Conservation (phyloP, 768 basidiomycete genomes). For the Cyclocybe aegerita region DNA sequence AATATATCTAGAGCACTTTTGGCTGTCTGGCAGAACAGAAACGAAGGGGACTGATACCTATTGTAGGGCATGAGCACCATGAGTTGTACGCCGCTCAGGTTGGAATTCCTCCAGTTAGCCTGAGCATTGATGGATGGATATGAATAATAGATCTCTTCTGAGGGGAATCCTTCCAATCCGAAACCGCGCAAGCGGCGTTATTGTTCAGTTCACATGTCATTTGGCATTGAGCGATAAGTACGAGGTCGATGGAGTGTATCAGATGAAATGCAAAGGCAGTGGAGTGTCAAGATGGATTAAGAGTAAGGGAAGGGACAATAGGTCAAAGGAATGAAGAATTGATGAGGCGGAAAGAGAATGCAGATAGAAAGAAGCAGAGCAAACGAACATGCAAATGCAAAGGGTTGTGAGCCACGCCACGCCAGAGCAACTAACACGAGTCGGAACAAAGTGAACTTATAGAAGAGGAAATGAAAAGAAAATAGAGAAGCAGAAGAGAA, state of each 20-base stretch:
- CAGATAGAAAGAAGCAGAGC: not conserved
- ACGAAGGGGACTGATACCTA: too few relatives aligned
- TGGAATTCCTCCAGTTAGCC: too few relatives aligned
- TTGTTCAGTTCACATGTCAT: not conserved
- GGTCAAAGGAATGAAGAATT: not conserved
- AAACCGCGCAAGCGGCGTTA: not conserved
- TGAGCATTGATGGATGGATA: too few relatives aligned
- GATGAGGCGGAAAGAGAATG: not conserved
- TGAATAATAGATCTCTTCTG: too few relatives aligned
- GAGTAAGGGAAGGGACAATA: conserved; percentile 8
- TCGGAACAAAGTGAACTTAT: conserved; percentile 1
- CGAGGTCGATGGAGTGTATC: conserved; percentile 11
- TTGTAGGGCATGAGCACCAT: too few relatives aligned
- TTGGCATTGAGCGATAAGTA: conserved; percentile 10
- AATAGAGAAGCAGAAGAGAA: not conserved
- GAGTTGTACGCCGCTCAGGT: too few relatives aligned
- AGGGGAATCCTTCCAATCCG: too few relatives aligned
- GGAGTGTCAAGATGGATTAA: conserved; percentile 20
- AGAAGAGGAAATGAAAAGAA: conserved; percentile 12
- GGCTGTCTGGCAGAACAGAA: too few relatives aligned
- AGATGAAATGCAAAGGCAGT: conserved; percentile 13
- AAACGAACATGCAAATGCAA: not conserved
- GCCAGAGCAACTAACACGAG: too few relatives aligned
- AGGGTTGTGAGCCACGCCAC: not conserved
- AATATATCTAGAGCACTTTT: too few relatives aligned